Evolutionary conservation across 768 basidiomycete genomes (phyloP), one percentile per base, ranked within the genome.

Genomic region (Crucibulum laeve): DNA sequence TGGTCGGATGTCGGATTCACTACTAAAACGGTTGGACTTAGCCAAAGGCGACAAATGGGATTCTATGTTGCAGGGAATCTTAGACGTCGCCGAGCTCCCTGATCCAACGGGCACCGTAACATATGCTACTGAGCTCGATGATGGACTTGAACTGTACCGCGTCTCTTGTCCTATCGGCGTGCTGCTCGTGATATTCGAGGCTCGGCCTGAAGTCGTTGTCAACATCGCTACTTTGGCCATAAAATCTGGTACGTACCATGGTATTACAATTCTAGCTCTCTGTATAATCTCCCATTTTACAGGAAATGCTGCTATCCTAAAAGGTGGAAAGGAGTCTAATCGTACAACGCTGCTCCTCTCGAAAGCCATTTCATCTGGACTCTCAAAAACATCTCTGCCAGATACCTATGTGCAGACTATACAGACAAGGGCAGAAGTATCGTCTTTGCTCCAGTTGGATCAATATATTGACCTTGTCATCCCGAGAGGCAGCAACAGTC

Each of bases 131-230:
- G 79, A 90, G 55, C 71, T 99, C 25, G 93, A 93, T 56, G 87
- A 92, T 44, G 76, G 70, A 0, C 73, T 98, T 17, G 89, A 96
- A 51, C 76, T 99, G 3, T 91, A 95, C 64, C 82, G 92, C 23
- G 87, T 98, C 1, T 89, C 95, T 0, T 98, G 95, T 57, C 94
- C 96, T 0, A 94, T 99, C 49, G 96, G 96, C 17, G 93, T 96
- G 1, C 70, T 99, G 10, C 74, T 99, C 40, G 91, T 98, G 49
- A 95, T 99, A 48, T 99, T 99, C 54, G 96, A 98, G 63, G 89
- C 95, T 3, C 77, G 95, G 22, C 96, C 96, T 1, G 96, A 99
- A 61, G 95, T 99, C 10, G 91, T 98, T 19, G 89, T 97, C 30
- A 98, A 98, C 60, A 97, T 99, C 50, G 91, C 96, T 4, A 80